These are phyloP conservation scores for Boletus rubroflammeus DNA, from an alignment of 768 basidiomycete species.

Conservation along the genomic window DNA sequence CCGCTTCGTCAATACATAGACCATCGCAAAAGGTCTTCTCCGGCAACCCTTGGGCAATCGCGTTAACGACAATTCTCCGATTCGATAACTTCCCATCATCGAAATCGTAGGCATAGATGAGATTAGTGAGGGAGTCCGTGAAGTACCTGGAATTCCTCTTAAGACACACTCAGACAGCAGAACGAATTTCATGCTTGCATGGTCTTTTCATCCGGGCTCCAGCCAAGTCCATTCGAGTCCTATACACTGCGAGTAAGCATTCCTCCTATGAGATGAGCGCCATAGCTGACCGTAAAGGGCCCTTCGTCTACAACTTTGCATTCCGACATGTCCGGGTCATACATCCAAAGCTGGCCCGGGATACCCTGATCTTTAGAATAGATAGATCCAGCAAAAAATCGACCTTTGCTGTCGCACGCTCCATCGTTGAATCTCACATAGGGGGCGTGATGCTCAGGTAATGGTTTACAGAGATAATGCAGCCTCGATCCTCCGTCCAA, in stretches of 20 bases:
- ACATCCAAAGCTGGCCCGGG: constrained; percentile 56
- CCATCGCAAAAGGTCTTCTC: constrained; percentile 59
- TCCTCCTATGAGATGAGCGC: constrained; percentile 3
- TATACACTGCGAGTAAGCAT: not conserved
- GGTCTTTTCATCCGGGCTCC: constrained; percentile 19
- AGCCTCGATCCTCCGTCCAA: constrained; percentile 34
- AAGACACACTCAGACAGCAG: constrained; percentile 5
- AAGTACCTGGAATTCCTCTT: constrained; percentile 50
- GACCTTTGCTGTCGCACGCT: constrained; percentile 59
- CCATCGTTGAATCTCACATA: constrained; percentile 69
- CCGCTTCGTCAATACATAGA: constrained; percentile 59
- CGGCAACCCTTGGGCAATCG: constrained; percentile 48
- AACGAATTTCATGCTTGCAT: constrained; percentile 13
- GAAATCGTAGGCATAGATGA: constrained; percentile 57
- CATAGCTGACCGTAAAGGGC: constrained; percentile 54
- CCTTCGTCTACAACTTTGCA: constrained; percentile 56
- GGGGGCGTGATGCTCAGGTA: constrained; percentile 39
- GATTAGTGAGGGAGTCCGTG: constrained; percentile 63
- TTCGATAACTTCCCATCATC: constrained; percentile 53
- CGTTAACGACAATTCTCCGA: constrained; percentile 56
- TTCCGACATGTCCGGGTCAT: constrained; percentile 46
- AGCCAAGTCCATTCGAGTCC: constrained; percentile 23
- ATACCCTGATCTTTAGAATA: constrained; percentile 46
- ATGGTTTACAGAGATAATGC: constrained; percentile 49
- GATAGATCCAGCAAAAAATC: constrained; percentile 66